phyloP scores from a whole-genome alignment of 805 yeast genomes.

The Blastobotrys chiropterorum region DNA sequence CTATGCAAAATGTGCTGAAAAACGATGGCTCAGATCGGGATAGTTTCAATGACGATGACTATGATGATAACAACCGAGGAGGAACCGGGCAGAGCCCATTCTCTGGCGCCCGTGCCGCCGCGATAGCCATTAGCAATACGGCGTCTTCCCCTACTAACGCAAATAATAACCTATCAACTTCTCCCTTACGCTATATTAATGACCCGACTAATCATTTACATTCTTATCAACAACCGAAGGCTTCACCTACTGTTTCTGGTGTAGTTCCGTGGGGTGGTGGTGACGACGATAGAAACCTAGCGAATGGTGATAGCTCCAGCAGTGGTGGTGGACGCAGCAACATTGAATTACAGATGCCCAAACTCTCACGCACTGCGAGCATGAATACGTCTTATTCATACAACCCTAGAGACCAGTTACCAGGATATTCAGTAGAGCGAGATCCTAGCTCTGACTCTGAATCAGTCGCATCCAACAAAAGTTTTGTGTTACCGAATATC shows the following conservation, averaged over 20 bases:
- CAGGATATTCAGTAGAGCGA: slow-evolving; percentile 19
- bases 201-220: background rate
- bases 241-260: slow-evolving; percentile 2
- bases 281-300: background rate
- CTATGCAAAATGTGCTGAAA: slow-evolving; percentile 18
- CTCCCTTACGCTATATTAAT: background rate
- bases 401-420: slow-evolving; percentile 20
- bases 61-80: background rate
- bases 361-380: slow-evolving; percentile 19
- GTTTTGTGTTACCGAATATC: background rate
- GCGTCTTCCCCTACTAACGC: background rate
- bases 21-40: background rate
- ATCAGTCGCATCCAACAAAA: slow-evolving; percentile 16
- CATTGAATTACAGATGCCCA: background rate
- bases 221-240: background rate
- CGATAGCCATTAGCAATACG: background rate
- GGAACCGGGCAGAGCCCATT: background rate
- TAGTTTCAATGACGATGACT: background rate
- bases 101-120: background rate
- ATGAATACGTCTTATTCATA: slow-evolving; percentile 16
- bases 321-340: background rate
- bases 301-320: background rate
- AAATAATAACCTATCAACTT: background rate
- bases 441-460: slow-evolving; percentile 25
- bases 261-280: background rate